Base-by-base conservation (phyloP, 2,329 filamentous ascomycete genomes). In the Pleomassaria siparia region DNA sequence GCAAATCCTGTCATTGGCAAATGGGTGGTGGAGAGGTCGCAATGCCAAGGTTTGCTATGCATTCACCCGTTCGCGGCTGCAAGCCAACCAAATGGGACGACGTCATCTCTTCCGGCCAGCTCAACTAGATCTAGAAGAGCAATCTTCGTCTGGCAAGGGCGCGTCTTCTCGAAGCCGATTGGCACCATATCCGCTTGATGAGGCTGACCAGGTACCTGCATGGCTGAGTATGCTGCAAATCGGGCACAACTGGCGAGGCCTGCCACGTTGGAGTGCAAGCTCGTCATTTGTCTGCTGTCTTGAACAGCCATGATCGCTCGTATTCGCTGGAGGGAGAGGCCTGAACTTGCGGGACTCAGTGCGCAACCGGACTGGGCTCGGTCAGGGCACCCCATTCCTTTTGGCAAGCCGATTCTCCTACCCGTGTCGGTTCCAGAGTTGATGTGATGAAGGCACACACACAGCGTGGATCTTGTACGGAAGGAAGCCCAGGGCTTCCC, bases 41-140 rank as follows among this genome's bases (percentile, higher is more conserved):
- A 42, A 15, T 51, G 55, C 56, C 55, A 61, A 58, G 62, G 49
- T 43, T 55, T 58, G 57, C 53, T 47, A 60, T 56, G 59, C 59
- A 59, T 25, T 32, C 46, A 60, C 42, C 63, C 64, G 63, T 61
- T 59, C 53, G 58, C 57, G 39, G 52, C 51, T 63, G 58, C 52
- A 62, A 47, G 53, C 51, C 55, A 52, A 46, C 56, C 64, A 64
- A 67, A 63, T 57, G 59, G 51, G 56, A 51, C 47, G 51, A 59
- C 47, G 52, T 47, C 51, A 49, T 43, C 42, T 41, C 46, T 50
- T 51, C 28, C 30, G 35, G 59, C 62, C 64, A 66, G 50, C 62
- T 59, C 62, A 64, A 49, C 50, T 60, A 60, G 55, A 44, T 58
- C 57, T 37, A 55, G 48, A 56, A 49, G 42, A 62, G 56, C 63